Base-by-base conservation (phyloP, 148 eudicot genomes). In the Linanthus parryae region DNA sequence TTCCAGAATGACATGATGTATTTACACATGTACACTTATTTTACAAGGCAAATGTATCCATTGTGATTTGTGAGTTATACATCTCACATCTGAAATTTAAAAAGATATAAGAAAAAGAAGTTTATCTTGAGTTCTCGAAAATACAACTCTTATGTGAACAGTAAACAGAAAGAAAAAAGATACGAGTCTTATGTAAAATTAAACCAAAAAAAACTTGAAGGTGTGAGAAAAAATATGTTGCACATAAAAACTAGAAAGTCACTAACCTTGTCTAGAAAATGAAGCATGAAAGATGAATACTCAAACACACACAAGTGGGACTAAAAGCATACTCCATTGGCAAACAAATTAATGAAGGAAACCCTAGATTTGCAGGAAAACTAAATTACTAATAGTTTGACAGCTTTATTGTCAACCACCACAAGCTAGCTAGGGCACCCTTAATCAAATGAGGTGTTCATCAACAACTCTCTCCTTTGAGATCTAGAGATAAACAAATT, bases 401-500 rank as follows among this genome's bases (percentile, higher is more conserved):
- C 40, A 35, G 19, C 35, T 45, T 51, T 52, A 15, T 43, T 28
- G 12, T 19, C 68, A 62, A 69, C 54, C 55, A 57, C 62, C 58
- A 62, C 12, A n/a, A n/a, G n/a, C n/a, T n/a, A n/a, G n/a, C n/a
- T 9, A 44, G 27, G 46, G 5, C 26, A 40, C 41, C 33, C 44
- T 52, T 64, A 59, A 64, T 54, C 45, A 26, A 54, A 45, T 51
- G 44, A 6, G 49, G 23, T 23, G 44, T 34, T n/a, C n/a, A n/a
- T n/a, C n/a, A n/a, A n/a, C 36, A 58, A 46, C 42, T 40, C 34
- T n/a, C n/a, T n/a, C n/a, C n/a, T 55, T 58, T 37, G 45, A 52
- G 64, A 41, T 33, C 48, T 58, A 28, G 45, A 52, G 64, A 41
- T 33, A 53, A 46, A 69, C 56, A 25, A 69, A n/a, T n/a, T 58